These are phyloP conservation scores for Quercus mongolica DNA, from an alignment of 306 rosid genomes.

Conservation along the genomic window DNA sequence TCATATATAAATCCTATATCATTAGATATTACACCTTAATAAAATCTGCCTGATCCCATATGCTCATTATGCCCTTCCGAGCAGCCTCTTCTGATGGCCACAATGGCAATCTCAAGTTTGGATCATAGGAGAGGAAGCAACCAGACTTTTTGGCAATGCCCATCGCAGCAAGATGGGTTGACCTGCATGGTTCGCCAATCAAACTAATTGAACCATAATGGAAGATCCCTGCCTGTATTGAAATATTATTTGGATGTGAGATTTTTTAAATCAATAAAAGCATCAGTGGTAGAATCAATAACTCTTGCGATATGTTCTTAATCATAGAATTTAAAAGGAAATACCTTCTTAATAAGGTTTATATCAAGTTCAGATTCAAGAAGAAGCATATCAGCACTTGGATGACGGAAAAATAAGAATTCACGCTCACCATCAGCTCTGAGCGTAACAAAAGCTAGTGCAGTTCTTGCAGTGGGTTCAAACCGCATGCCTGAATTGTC, in stretches of 20 bases:
- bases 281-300: not conserved
- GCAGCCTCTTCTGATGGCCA: conserved; percentile 88
- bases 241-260: conserved; percentile 12
- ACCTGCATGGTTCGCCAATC: conserved; percentile 80
- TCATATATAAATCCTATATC: not conserved
- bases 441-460: conserved; percentile 84
- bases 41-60: conserved; percentile 84
- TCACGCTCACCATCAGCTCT: conserved; percentile 91
- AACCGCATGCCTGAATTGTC: conserved; percentile 71
- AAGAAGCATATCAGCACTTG: conserved; percentile 95
- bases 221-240: conserved; percentile 65
- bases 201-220: conserved; percentile 97
- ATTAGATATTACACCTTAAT: conserved; percentile 53
- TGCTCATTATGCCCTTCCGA: conserved; percentile 65
- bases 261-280: not conserved
- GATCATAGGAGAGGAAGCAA: conserved; percentile 85
- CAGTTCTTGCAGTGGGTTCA: conserved; percentile 78
- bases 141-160: conserved; percentile 66
- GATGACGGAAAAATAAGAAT: conserved; percentile 84
- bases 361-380: conserved; percentile 75
- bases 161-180: conserved; percentile 89
- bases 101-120: conserved; percentile 79
- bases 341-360: conserved; percentile 56
- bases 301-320: not conserved
- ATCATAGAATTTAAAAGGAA: conserved; percentile 2